Conservation (phyloP, 2,329 filamentous ascomycete species). For the Aschersonia sp. region DNA sequence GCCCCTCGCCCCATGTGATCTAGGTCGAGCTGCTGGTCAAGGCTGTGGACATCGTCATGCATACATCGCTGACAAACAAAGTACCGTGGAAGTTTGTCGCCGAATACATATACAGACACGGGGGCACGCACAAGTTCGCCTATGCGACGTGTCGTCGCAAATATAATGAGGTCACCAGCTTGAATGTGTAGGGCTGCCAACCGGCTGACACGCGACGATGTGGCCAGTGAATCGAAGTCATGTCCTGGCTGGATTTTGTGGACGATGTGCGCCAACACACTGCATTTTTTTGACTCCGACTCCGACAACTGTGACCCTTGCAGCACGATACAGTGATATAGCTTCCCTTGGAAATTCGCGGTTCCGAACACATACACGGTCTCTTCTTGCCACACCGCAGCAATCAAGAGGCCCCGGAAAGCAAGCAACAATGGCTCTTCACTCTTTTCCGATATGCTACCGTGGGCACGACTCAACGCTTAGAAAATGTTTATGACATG, state of each 20-base stretch:
- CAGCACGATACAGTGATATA: no score
- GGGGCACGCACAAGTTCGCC: slow-evolving; percentile 44
- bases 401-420: no score
- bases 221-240: not conserved
- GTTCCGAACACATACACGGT: no score
- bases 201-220: not conserved
- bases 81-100: slow-evolving; percentile 44
- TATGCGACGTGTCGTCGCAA: slow-evolving; percentile 43
- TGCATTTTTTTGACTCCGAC: no score
- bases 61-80: slow-evolving; percentile 20
- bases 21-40: slow-evolving; percentile 29
- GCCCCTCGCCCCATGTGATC: not conserved
- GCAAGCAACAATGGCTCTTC: no score
- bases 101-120: slow-evolving; percentile 33
- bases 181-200: not conserved
- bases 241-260: not conserved
- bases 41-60: slow-evolving; percentile 17
- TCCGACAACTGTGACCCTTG: no score
- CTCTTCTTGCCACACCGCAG: no score
- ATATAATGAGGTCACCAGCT: slow-evolving; percentile 12
- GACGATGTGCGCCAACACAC: no score
- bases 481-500: no score
- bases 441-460: no score
- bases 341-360: no score
- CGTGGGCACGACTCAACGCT: no score